Percentiles rank a stretch among this genome's conserved stretches.
phyloP scores from a whole-genome alignment of 2,329 filamentous ascomycete genomes.

The Paramyrothecium sp. region DNA sequence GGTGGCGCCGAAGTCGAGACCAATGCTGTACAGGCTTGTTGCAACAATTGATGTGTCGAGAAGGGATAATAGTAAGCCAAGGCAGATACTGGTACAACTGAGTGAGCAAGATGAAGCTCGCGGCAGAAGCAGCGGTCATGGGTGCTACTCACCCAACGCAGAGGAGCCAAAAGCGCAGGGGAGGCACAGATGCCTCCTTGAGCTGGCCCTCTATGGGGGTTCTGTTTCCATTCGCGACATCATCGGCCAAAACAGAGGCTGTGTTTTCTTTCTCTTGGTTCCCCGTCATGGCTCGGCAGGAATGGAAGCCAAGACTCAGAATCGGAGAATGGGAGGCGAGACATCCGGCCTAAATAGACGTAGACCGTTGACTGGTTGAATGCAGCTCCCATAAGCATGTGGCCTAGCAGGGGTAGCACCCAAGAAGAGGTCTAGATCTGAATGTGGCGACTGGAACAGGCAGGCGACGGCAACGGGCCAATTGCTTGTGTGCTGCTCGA shows the following conservation, averaged over 20 bases:
- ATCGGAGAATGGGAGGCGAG: no score
- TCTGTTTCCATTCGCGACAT: not conserved
- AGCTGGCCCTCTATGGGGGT: not conserved
- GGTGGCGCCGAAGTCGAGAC: conserved; percentile 45
- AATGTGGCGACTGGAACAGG: no score
- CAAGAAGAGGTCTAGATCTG: no score
- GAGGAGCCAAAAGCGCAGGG: conserved; percentile 30
- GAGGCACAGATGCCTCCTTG: conserved; percentile 16
- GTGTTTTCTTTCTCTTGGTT: not conserved
- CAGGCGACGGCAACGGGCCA: no score
- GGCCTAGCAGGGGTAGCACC: no score
- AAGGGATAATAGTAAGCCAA: conserved; percentile 56
- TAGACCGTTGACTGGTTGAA: no score
- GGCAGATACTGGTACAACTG: conserved; percentile 35
- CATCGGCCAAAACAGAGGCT: not conserved
- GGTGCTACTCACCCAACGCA: conserved; percentile 26
- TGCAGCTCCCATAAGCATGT: no score
- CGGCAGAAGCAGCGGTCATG: no score
- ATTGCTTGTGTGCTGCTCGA: no score
- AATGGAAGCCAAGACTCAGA: not conserved
- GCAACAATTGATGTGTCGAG: conserved; percentile 61
- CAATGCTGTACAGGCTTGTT: conserved; percentile 56
- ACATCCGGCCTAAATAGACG: no score
- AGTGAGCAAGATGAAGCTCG: no score
- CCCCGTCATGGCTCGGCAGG: not conserved